A percentile compares a stretch with the other conserved stretches of the same genome.
Conservation (phyloP, 108 stramenopile species). For the Pseudonitzschia pungens region DNA sequence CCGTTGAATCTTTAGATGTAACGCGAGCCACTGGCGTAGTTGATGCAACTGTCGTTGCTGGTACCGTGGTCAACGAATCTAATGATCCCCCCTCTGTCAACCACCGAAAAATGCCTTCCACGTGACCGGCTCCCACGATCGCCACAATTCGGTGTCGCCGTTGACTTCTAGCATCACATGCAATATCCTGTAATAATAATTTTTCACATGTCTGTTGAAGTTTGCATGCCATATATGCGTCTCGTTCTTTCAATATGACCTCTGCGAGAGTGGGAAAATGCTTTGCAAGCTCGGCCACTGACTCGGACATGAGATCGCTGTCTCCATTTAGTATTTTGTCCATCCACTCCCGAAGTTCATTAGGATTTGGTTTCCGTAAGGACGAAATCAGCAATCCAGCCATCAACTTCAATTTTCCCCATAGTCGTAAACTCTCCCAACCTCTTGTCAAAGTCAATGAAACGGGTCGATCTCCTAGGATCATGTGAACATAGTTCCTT, state of each 20-base stretch:
- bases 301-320: conserved; percentile 74
- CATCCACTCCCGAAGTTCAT: conserved; percentile 82
- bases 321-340: conserved; percentile 58
- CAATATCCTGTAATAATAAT: conserved; percentile 18
- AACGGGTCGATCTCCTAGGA: conserved; percentile 83
- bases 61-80: background rate
- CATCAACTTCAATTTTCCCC: conserved; percentile 73
- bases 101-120: conserved; percentile 58
- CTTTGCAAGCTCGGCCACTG: conserved; percentile 65
- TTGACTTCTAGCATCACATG: background rate
- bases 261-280: conserved; percentile 71
- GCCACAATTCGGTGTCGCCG: conserved; percentile 52
- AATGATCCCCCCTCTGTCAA: conserved; percentile 30
- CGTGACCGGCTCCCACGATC: conserved; percentile 87
- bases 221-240: conserved; percentile 80
- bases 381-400: conserved; percentile 64
- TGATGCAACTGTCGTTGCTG: background rate
- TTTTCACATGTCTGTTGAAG: conserved; percentile 62
- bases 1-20: background rate
- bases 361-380: conserved; percentile 62
- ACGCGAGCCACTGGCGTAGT: background rate
- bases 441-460: conserved; percentile 65
- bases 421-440: conserved; percentile 72
- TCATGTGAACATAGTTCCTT: conserved; percentile 35
- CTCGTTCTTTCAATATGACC: conserved; percentile 79